Base-by-base conservation (phyloP, 2,329 filamentous ascomycete species). In the Stagonosporopsis cucurbitacearum region DNA sequence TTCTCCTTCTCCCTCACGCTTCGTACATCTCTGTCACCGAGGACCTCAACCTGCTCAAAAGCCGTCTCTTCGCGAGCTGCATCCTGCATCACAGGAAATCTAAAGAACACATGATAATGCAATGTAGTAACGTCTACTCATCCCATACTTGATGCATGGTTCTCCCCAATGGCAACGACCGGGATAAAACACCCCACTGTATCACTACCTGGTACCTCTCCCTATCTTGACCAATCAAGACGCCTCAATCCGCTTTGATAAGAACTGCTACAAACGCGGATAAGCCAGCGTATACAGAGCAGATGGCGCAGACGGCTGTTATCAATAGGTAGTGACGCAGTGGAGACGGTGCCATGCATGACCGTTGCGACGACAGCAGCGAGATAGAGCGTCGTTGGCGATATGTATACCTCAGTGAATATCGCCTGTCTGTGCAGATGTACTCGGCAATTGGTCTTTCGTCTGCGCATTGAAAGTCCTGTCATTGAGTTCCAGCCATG, bases 171-270 rank as follows among this genome's bases (percentile, higher is more conserved):
- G 28, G 13, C 17, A 30, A 12, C 22, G 23, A 50, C 47, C 42
- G 36, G 53, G 53, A 42, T 50, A 22, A 26, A 26, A 2, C 33
- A 50, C 59, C 57, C 61, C 55, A 60, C 61, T 50, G 59, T 35
- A 22, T 25, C 41, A 55, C 41, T 55, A 50, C 53, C 53, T 41
- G 47, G 28, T 30, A 19, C 20, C 4, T 39, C 47, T n/a, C 50
- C 49, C 59, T 65, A 66, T 69, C 65, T 58, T 37, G 56, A 58
- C 66, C 64, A 66, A 68, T 61, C 56, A 51, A 17, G 30, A 41
- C 20, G 23, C 55, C 42, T 40, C 32, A 39, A 57, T 41, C 30
- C 22, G 15, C 28, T 57, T 53, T 62, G 66, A 69, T 66, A 65
- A 65, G 57, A 58, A 39, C 40, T 50, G 45, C 49, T 54, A 45